Percentiles rank a stretch among this genome's conserved stretches.
Evolutionary conservation across 257 asterid genomes (phyloP).

Genomic region (Solanum chmielewskii): DNA sequence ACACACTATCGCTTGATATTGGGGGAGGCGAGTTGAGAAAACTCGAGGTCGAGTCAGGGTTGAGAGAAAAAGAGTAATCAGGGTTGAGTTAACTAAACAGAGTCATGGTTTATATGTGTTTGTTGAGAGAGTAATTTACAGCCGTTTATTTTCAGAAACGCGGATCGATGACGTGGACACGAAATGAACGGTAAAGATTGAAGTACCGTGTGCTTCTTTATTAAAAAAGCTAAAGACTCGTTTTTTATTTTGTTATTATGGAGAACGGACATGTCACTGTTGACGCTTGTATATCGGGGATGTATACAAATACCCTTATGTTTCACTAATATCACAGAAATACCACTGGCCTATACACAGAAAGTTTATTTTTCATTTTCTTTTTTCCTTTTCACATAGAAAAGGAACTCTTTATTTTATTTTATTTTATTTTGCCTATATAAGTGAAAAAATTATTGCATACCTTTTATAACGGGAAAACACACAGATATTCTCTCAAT

Average conservation of each 20-base stretch:
- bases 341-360: background rate
- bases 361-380: too few species aligned
- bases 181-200: slow-evolving; percentile 27
- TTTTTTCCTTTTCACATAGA: background rate
- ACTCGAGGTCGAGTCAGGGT: slow-evolving; percentile 25
- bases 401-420: background rate
- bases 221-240: background rate
- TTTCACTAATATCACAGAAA: background rate
- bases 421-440: background rate
- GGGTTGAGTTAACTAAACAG: slow-evolving; percentile 39
- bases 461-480: background rate
- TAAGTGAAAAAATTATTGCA: background rate
- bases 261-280: background rate
- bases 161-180: slow-evolving; percentile 63
- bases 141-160: slow-evolving; percentile 22
- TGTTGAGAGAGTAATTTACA: background rate
- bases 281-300: background rate
- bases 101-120: slow-evolving; percentile 12
- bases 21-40: slow-evolving; percentile 1
- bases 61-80: slow-evolving; percentile 24
- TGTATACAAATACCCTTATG: background rate
- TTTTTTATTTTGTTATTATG: background rate
- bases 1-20: slow-evolving; percentile 14
- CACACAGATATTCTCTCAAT: too few species aligned
- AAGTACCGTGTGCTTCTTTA: slow-evolving; percentile 55